phyloP scores from a whole-genome alignment of 176 grass and related monocot species.

The Saccharum officinarum region DNA sequence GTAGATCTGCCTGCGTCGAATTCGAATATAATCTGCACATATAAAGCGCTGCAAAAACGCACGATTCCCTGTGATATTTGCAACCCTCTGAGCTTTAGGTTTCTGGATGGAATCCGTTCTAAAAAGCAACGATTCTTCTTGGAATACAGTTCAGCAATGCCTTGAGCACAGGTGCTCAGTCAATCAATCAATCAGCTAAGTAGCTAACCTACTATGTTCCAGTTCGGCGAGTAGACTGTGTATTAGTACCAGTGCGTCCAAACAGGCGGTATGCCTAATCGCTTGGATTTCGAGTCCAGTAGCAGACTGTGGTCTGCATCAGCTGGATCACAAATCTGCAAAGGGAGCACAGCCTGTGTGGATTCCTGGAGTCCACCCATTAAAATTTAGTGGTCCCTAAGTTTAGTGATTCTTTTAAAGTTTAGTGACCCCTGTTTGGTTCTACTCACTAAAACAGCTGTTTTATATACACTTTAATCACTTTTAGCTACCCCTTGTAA shows the following conservation, averaged over 20 bases:
- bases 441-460: no score
- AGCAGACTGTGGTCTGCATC: background rate
- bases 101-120: background rate
- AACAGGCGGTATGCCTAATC: no score
- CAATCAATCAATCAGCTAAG: background rate
- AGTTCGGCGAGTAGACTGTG: background rate
- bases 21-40: conserved; percentile 50
- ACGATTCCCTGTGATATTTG: conserved; percentile 44
- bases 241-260: no score
- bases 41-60: conserved; percentile 23
- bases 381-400: no score
- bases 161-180: background rate
- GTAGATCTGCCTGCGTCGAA: conserved; percentile 26
- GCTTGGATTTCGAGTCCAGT: background rate
- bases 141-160: background rate
- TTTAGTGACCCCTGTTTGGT: no score
- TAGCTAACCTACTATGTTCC: background rate
- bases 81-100: background rate
- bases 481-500: no score
- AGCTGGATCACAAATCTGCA: conserved; percentile 43
- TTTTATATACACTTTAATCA: no score
- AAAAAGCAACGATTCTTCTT: background rate
- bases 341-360: background rate
- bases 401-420: no score
- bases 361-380: conserved; percentile 29